Evolutionary conservation across 176 grass and related monocot genomes (phyloP), one percentile per base, ranked within the genome.

Genomic region (Carex parvula): DNA sequence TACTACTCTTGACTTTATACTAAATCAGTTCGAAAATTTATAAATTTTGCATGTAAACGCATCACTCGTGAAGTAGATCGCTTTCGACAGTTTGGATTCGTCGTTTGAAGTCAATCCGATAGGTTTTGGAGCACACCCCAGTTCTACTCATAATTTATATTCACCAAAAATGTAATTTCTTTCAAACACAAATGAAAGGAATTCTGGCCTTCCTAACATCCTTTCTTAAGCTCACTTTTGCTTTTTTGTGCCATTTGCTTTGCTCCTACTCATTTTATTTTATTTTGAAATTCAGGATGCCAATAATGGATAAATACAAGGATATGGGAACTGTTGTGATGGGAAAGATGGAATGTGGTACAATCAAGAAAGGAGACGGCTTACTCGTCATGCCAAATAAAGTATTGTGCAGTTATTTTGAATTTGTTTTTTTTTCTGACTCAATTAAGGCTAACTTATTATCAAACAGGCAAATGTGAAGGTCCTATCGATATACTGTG

Each of bases 281-380:
- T 6, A 0, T 64, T 83, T 75, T 48, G 18, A 33, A 39, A 39
- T 39, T 39, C 66, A 98, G 95, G 88, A 90, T 98, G 92, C 95
- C 95, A 2, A 89, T 98, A 71, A 98, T 98, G 84, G 95, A 98
- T 86, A 98, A 95, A 80, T 98, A 93, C 84, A 98, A 93, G 86
- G 95, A 98, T 83, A 94, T 99, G 93, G 96, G 96, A 55, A 94
- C 91, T 75, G 89, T 95, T 26, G 85, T 95, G 4, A 99, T 99
- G 96, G 96, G 96, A 21, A 95, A 99, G 90, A 89, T 99, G 39
- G 96, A 99, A 83, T 88, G 91, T 26, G 96, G 96, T 35, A 88
- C 88, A 26, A 92, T 99, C 70, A 75, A 77, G 61, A 91, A 94
- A 81, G 96, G 96, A 83, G 96, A 99, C 80, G 91, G 54, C 65